These are phyloP conservation scores for Pholiota adiposa DNA, from an alignment of 1,284 basidiomycete species.

Conservation along the genomic window DNA sequence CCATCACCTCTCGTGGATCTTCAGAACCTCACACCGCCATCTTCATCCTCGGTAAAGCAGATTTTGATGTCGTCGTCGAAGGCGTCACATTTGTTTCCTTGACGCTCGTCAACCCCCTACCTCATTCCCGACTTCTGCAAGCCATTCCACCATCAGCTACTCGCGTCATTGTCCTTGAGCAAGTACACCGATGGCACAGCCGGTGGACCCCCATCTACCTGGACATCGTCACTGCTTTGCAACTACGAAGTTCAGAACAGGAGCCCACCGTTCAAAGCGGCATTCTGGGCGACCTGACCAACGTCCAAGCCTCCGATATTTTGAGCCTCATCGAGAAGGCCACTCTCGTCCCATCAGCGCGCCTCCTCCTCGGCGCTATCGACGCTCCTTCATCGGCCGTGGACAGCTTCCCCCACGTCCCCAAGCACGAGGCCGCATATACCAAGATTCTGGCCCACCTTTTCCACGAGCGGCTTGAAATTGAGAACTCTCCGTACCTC, in stretches of 20 bases:
- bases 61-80: slow-evolving; percentile 49
- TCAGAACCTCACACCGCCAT: slow-evolving; percentile 67
- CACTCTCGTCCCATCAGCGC: slow-evolving; percentile 39
- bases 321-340: slow-evolving; percentile 51
- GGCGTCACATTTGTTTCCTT: slow-evolving; percentile 72
- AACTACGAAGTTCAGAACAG: slow-evolving; percentile 55
- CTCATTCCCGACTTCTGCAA: slow-evolving; percentile 63
- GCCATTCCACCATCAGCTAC: slow-evolving; percentile 69
- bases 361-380: slow-evolving; percentile 49
- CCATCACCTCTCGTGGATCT: slow-evolving; percentile 50
- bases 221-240: slow-evolving; percentile 78
- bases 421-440: slow-evolving; percentile 92
- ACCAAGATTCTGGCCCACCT: slow-evolving; percentile 86
- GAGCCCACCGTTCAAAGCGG: slow-evolving; percentile 64
- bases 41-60: slow-evolving; percentile 70
- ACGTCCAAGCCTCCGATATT: slow-evolving; percentile 50
- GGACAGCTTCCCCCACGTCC: slow-evolving; percentile 59
- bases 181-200: slow-evolving; percentile 72
- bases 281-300: slow-evolving; percentile 55
- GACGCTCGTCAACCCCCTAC: slow-evolving; percentile 78
- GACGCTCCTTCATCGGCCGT: slow-evolving; percentile 25
- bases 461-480: slow-evolving; percentile 83
- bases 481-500: slow-evolving; percentile 83
- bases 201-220: slow-evolving; percentile 92
- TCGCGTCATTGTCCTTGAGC: slow-evolving; percentile 87